Evolutionary conservation across 768 basidiomycete genomes (phyloP), one percentile per base, ranked within the genome.

Genomic region (Phylloporus sp.): DNA sequence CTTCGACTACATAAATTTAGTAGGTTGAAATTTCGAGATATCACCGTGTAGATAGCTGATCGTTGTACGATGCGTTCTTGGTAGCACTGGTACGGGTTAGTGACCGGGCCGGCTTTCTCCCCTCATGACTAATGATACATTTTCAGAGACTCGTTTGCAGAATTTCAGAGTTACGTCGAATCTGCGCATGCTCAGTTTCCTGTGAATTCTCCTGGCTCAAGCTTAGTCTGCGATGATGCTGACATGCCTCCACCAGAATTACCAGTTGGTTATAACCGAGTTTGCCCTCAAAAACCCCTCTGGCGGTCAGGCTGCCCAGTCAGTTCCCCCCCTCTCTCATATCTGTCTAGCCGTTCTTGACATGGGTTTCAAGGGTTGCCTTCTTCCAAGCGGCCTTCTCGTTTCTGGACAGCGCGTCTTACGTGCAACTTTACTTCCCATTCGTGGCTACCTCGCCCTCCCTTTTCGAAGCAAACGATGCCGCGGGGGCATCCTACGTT

Each of bases 1-100:
- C 52, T 69, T 62, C 32, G 69, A 73, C 41, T 71, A 67, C 50
- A 61, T 73, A 11, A 74, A 73, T 55, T 15, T 69, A 29, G 69
- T 70, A 15, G 5, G 68, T 55, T 3, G 28, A 18, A 4, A 35
- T 8, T 10, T 22, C 7, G n/a, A 9, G 5, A 46, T 45, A 32
- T 15, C 16, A 24, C 6, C 18, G 15, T 35, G 28, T 24, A 0
- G 1, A 10, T 42, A 10, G 24, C 6, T 38, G 6, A 40, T 22
- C 36, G 24, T 41, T 32, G 8, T 23, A 27, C 15, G 5, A 24
- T 26, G 6, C 9, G n/a, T 22, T 29, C 2, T 4, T 20, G 20
- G 2, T 27, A 67, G 66, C 66, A 67, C 32, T 67, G 68, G 66
- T 68, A 63, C 6, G 66, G 65, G 65, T 68, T 48, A 20, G 63